A percentile compares a stretch with the other conserved stretches of the same genome.
phyloP scores from a whole-genome alignment of 2,329 filamentous ascomycete genomes.

The Cordyceps fumosorosea region DNA sequence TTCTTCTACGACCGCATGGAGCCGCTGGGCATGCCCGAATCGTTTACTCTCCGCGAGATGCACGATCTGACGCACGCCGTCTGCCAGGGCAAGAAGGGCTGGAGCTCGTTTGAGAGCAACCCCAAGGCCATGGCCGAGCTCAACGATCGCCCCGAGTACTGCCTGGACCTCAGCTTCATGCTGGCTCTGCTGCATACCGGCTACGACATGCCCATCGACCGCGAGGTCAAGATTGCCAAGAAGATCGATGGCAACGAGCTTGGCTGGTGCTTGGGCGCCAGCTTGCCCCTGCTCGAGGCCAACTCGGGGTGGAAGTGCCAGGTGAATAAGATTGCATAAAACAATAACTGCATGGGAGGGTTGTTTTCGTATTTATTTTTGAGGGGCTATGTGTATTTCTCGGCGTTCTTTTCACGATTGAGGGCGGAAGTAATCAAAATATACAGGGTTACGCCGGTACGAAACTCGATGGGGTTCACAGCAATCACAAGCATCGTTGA shows the following conservation, averaged over 20 bases:
- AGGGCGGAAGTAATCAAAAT: background rate
- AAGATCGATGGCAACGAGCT: conserved; percentile 97
- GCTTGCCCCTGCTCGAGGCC: conserved; percentile 74
- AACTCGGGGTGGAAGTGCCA: conserved; percentile 87
- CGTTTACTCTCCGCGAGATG: conserved; percentile 86
- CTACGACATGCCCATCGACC: conserved; percentile 94
- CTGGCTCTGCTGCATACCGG: conserved; percentile 85
- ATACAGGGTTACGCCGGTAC: background rate
- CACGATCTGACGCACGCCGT: conserved; percentile 79
- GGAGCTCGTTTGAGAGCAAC: conserved; percentile 74
- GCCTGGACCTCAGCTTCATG: conserved; percentile 96
- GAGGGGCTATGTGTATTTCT: background rate
- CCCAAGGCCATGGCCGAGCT: conserved; percentile 76
- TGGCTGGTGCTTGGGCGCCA: conserved; percentile 95
- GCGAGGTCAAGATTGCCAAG: conserved; percentile 97
- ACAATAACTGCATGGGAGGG: background rate
- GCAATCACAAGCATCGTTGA: background rate
- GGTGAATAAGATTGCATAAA: conserved; percentile 60
- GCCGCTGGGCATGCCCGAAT: conserved; percentile 96
- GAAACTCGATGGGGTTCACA: background rate
- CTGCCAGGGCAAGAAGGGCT: conserved; percentile 68
- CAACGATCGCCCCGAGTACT: conserved; percentile 76
- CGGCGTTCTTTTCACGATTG: background rate
- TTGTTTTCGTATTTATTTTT: conserved; percentile 8
- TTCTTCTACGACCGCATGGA: conserved; percentile 97